Base-by-base conservation (phyloP, 2,329 filamentous ascomycete genomes). In the Pseudovirgaria hyperparasitica region DNA sequence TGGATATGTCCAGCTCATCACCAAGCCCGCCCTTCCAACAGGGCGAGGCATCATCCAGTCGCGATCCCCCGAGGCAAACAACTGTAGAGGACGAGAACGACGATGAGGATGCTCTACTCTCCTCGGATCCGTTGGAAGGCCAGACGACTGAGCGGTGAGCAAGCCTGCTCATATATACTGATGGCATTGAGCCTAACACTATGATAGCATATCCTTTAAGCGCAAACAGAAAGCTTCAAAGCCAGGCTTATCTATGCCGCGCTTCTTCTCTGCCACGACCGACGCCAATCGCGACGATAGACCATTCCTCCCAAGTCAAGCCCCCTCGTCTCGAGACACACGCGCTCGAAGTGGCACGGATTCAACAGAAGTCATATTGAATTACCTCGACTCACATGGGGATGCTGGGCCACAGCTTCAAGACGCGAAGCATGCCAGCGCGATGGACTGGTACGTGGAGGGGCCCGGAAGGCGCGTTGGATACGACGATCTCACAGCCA, bases 401-500 rank as follows among this genome's bases (percentile, higher is more conserved):
- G 46, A 51, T 28, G 48, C 47, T n/a, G 53, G 46, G 26, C 42
- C 44, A 6, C 46, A 52, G n/a, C 40, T 48, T 5, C 43, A 54
- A 30, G 56, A 62, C 33, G 44, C 48, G 25, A 63, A 63, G 36
- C 60, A 65, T 36, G 49, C 52, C 14, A 47, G 39, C 9, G 52
- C 52, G 0, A 39, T 60, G 12, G 87, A 96, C 53, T 96, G 87
- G 87, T 81, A 92, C 48, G 68, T 78, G 25, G 87, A 94, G 54
- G 85, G 84, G 1, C 85, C 82, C 0, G 86, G 86, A 2, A 72
- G 84, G 28, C 73, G 90, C 46, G 86, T 94, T 19, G 87, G 82
- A 29, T 98, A 98, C 58, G 87, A 94, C 47, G 81, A 98, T 57
- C 65, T 94, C 51, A 94, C 87, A 10, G 87, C 90, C 32, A 98